phyloP scores from a whole-genome alignment of 805 yeast genomes.

The Saccharomycopsis oosterbeekiorum region DNA sequence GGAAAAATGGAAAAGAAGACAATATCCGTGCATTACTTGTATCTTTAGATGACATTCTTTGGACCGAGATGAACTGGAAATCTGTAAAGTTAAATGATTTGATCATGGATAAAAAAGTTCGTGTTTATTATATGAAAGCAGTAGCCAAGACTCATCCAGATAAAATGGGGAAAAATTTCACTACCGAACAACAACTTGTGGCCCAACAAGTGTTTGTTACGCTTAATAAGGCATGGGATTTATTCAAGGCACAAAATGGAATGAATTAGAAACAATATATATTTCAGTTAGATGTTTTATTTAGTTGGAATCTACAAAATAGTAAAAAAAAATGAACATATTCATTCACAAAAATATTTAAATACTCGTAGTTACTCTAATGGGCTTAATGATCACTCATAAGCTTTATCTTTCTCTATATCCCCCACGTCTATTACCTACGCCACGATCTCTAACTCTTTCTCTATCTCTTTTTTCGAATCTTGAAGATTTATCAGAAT shows the following conservation, averaged over 20 bases:
- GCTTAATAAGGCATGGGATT: conserved; percentile 85
- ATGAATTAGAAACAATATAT: conserved; percentile 24
- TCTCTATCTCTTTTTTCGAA: conserved; percentile 5
- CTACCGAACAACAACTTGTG: conserved; percentile 65
- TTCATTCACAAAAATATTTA: not conserved
- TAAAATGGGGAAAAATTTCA: conserved; percentile 51
- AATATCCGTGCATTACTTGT: conserved; percentile 72
- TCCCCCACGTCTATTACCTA: conserved; percentile 7
- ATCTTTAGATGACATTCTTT: conserved; percentile 55
- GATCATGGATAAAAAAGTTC: conserved; percentile 83
- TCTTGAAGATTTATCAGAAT: not conserved
- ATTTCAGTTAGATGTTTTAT: not conserved
- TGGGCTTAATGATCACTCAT: no score
- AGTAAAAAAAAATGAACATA: not conserved
- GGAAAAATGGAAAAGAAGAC: conserved; percentile 72
- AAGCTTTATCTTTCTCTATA: conserved; percentile 6
- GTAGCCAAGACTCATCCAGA: conserved; percentile 87
- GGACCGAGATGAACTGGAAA: conserved; percentile 61
- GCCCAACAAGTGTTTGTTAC: conserved; percentile 82
- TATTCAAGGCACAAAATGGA: conserved; percentile 52
- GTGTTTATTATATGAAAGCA: conserved; percentile 80
- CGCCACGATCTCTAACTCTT: conserved; percentile 10
- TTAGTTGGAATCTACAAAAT: not conserved
- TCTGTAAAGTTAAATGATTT: conserved; percentile 61
- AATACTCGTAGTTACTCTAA: not conserved